Conservation (phyloP, 1,284 basidiomycete species). For the Ganoderma leucocontextum region DNA sequence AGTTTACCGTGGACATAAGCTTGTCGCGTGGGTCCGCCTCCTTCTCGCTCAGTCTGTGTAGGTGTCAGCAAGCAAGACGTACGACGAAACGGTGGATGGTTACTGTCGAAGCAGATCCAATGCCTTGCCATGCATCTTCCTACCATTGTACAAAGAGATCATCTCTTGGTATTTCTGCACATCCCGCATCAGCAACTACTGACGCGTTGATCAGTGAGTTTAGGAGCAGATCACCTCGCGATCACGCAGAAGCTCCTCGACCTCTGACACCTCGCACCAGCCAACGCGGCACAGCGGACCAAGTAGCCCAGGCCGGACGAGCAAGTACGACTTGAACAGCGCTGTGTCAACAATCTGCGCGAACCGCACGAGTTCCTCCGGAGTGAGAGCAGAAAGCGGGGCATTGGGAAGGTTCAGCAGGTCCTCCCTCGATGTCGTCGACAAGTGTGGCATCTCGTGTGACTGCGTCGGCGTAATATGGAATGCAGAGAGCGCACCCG, state of each 20-base stretch:
- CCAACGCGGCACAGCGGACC: conserved; percentile 90
- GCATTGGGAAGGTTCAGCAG: conserved; percentile 79
- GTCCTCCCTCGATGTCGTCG: conserved; percentile 73
- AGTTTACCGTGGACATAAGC: conserved; percentile 85
- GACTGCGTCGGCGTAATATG: conserved; percentile 77
- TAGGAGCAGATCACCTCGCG: conserved; percentile 64
- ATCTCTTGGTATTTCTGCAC: conserved; percentile 90
- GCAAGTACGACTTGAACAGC: conserved; percentile 92
- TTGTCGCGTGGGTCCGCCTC: conserved; percentile 84
- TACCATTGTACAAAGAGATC: conserved; percentile 91
- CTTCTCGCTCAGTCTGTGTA: conserved; percentile 75
- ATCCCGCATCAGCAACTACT: neutral
- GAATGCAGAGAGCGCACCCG: conserved; percentile 74
- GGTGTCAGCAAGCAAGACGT: conserved; percentile 9
- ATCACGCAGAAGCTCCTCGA: conserved; percentile 87
- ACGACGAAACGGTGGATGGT: conserved; percentile 39
- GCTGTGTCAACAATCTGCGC: conserved; percentile 97
- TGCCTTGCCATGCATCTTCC: conserved; percentile 95
- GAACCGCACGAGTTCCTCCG: conserved; percentile 84
- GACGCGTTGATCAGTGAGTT: neutral
- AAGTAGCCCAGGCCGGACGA: conserved; percentile 84
- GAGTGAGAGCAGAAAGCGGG: conserved; percentile 72
- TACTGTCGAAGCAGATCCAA: conserved; percentile 84
- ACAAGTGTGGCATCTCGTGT: conserved; percentile 68
- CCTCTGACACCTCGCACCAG: conserved; percentile 97